Evolutionary conservation across 2,329 filamentous ascomycete species (phyloP), one percentile per base, ranked within the genome.

Genomic region (Trichoderma semiorbis): DNA sequence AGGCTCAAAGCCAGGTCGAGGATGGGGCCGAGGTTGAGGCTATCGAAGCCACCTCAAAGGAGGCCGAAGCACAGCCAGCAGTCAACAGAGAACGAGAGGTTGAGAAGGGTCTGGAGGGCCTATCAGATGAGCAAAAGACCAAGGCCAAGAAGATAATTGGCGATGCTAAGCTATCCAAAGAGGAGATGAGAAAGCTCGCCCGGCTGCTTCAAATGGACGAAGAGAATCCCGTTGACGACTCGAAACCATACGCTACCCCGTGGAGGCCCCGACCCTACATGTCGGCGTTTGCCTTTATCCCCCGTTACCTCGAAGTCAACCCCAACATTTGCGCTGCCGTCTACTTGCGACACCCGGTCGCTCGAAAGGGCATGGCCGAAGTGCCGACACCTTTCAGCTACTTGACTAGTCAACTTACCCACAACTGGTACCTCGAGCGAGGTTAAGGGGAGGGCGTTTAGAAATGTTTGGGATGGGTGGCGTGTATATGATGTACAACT

Each of bases 311-410:
- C 73, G 97, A 99, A 84, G 96, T 99, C 77, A 98, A 98, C 85
- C 96, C 97, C 82, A 97, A 95, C 79, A 92, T 98, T 77, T 99
- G 96, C 83, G 92, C 95, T 1, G 96, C 96, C 12, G 94, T 99
- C 53, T 99, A 99, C 81, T 84, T 99, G 74, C 89, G 96, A 72
- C 95, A 99, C 84, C 96, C 96, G 0, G 95, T 98, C 57, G 96
- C 94, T 30, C 88, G 95, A 73, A 91, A 91, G 3, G 94, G 95
- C 12, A 78, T 89, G 75, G 91, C 92, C 5, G 96, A 95, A 81
- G 92, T 95, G 73, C 95, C 95, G 1, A 94, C 93, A 28, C 95
- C 95, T 21, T 98, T 94, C 82, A 82, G 85, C 65, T 84, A 88
- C 71, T 84, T 89, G 74, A 87, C 91, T n/a, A 91, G 88, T 79